These are phyloP conservation scores for Tricholoma furcatifolium DNA, from an alignment of 768 basidiomycete genomes.

Conservation along the genomic window DNA sequence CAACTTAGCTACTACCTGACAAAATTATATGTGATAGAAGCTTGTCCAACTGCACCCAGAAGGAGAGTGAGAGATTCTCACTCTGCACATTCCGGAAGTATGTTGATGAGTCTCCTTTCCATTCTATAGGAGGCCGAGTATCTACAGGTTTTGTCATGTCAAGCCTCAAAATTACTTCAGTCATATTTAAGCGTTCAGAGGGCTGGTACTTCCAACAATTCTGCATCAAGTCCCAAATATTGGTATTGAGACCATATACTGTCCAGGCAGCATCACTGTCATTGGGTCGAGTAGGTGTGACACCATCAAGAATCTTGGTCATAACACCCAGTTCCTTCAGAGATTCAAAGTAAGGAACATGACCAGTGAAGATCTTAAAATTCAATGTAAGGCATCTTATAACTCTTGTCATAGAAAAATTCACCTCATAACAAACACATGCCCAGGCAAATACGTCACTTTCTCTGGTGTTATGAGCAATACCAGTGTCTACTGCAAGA, in stretches of 20 bases:
- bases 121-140: neutral
- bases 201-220: slow-evolving; percentile 4
- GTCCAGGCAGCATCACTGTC: neutral
- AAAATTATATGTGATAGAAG: too few species aligned
- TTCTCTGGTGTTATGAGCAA: neutral
- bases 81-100: neutral
- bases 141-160: neutral
- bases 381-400: too few species aligned
- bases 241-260: neutral
- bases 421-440: slow-evolving; percentile 2
- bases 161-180: neutral
- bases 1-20: too few species aligned
- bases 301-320: slow-evolving; percentile 6
- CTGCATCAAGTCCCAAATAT: neutral
- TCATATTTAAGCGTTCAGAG: neutral
- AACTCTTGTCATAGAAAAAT: neutral
- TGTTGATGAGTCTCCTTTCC: neutral
- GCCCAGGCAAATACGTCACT: slow-evolving; percentile 8
- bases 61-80: too few species aligned
- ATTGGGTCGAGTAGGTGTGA: slow-evolving; percentile 5
- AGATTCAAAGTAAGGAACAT: too few species aligned
- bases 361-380: slow-evolving; percentile 14
- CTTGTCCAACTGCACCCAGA: too few species aligned
- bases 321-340: too few species aligned
- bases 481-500: neutral